phyloP scores from a whole-genome alignment of 306 rosid genomes.

The Quercus variabilis region DNA sequence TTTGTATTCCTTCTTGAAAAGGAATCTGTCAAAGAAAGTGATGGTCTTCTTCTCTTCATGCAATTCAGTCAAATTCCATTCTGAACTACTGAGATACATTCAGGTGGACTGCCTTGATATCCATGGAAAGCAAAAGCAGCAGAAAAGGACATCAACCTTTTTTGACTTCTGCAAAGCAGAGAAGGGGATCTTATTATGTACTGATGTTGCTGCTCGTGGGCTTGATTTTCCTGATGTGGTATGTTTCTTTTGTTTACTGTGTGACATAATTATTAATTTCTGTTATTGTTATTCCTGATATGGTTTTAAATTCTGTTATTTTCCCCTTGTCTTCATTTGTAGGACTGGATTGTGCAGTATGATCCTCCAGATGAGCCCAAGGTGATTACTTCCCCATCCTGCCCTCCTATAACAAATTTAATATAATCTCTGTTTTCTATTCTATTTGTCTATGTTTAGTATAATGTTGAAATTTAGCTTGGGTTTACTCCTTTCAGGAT shows the following conservation, averaged over 20 bases:
- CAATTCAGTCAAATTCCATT: constrained; percentile 85
- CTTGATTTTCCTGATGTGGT: constrained; percentile 8
- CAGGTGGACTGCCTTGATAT: constrained; percentile 75
- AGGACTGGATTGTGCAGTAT: constrained; percentile 99
- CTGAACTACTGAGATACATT: constrained; percentile 73
- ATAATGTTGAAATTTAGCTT: not conserved
- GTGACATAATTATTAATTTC: not conserved
- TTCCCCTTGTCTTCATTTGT: constrained; percentile 23
- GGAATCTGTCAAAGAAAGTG: constrained; percentile 69
- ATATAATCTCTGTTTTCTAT: not conserved
- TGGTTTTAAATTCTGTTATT: not conserved
- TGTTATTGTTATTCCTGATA: too few species aligned
- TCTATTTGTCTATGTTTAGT: constrained; percentile 3
- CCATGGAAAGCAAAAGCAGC: constrained; percentile 95
- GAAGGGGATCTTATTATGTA: constrained; percentile 87
- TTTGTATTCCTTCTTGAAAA: constrained; percentile 78
- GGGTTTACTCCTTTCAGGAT: constrained; percentile 52
- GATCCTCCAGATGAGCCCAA: constrained; percentile 99
- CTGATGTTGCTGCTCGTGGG: constrained; percentile 56
- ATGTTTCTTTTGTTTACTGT: not conserved
- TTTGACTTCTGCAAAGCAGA: constrained; percentile 83
- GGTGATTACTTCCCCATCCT: constrained; percentile 35
- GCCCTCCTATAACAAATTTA: not conserved
- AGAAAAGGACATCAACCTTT: constrained; percentile 56
- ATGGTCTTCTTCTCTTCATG: constrained; percentile 99